Conservation (phyloP, 2,329 filamentous ascomycete genomes). For the Annulohypoxylon truncatum region DNA sequence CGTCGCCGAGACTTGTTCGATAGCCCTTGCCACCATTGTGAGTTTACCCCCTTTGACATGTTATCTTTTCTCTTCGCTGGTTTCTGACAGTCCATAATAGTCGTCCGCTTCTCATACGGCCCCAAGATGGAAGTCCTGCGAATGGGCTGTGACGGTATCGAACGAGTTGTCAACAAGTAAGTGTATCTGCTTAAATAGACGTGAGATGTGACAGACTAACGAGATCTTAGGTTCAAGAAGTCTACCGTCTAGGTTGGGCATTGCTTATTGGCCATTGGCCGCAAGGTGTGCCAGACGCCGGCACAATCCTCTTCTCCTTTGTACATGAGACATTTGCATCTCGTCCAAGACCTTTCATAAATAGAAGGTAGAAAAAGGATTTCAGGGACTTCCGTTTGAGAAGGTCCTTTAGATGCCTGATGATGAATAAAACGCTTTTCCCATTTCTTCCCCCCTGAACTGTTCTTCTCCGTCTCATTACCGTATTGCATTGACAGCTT, state of each 20-base stretch:
- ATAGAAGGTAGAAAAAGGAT: conserved; percentile 9
- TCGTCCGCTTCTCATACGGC: conserved; percentile 86
- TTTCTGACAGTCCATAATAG: conserved; percentile 37
- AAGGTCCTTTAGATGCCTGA: conserved; percentile 15
- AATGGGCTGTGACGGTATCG: conserved; percentile 85
- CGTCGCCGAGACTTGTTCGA: conserved; percentile 92
- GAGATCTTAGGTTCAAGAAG: conserved; percentile 45
- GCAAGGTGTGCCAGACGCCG: background rate
- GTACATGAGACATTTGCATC: conserved; percentile 7
- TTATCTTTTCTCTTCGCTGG: background rate
- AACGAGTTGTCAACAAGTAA: conserved; percentile 81
- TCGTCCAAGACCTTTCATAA: conserved; percentile 10
- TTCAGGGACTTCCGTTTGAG: background rate
- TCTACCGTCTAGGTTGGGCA: conserved; percentile 21
- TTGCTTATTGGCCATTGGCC: background rate
- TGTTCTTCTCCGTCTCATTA: background rate
- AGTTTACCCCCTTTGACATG: conserved; percentile 26
- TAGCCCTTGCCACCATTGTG: conserved; percentile 87
- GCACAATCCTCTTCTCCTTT: background rate
- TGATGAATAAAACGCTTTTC: conserved; percentile 21
- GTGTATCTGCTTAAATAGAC: conserved; percentile 38
- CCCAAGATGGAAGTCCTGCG: conserved; percentile 82
- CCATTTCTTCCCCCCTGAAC: background rate
- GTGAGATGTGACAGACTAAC: conserved; percentile 11
- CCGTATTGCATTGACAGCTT: too few species aligned